phyloP scores from a whole-genome alignment of 2,329 filamentous ascomycete species.

The Thyridium curvatum region DNA sequence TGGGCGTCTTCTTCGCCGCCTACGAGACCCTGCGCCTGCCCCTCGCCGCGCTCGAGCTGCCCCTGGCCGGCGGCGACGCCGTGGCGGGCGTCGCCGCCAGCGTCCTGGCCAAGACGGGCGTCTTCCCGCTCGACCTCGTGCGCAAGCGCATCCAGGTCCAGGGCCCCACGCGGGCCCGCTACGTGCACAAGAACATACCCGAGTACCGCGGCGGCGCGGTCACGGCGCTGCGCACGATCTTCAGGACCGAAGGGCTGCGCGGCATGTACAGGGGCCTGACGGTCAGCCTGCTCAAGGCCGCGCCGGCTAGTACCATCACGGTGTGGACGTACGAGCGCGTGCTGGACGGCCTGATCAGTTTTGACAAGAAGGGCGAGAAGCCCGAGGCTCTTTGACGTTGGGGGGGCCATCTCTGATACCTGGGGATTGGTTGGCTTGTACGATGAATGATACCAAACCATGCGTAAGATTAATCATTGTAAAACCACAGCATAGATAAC shows the following conservation, averaged over 20 bases:
- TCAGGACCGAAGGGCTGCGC: conserved; percentile 65
- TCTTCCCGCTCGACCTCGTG: conserved; percentile 90
- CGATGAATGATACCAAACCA: too few species aligned
- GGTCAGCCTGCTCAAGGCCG: conserved; percentile 87
- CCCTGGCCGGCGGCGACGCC: conserved; percentile 71
- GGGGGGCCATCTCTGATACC: too few species aligned
- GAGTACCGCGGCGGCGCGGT: conserved; percentile 65
- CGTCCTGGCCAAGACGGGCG: conserved; percentile 75
- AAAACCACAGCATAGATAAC: conserved; percentile 1
- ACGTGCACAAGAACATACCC: conserved; percentile 84
- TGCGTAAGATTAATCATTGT: too few species aligned
- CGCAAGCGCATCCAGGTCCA: conserved; percentile 93
- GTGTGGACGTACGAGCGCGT: conserved; percentile 91
- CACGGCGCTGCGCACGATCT: conserved; percentile 60
- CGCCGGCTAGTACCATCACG: conserved; percentile 85
- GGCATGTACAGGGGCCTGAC: conserved; percentile 84
- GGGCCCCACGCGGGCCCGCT: conserved; percentile 72
- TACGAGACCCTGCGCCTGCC: conserved; percentile 72
- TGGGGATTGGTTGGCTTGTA: conserved; percentile 1
- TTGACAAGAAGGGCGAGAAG: conserved; percentile 17
- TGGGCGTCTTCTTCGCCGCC: conserved; percentile 90
- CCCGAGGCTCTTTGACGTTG: conserved; percentile 3
- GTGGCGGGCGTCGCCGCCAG: conserved; percentile 75
- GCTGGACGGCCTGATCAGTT: conserved; percentile 50
- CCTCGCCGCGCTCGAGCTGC: conserved; percentile 48